Conservation (phyloP, 23 red algal species). For the Cyanidium caldarium region DNA sequence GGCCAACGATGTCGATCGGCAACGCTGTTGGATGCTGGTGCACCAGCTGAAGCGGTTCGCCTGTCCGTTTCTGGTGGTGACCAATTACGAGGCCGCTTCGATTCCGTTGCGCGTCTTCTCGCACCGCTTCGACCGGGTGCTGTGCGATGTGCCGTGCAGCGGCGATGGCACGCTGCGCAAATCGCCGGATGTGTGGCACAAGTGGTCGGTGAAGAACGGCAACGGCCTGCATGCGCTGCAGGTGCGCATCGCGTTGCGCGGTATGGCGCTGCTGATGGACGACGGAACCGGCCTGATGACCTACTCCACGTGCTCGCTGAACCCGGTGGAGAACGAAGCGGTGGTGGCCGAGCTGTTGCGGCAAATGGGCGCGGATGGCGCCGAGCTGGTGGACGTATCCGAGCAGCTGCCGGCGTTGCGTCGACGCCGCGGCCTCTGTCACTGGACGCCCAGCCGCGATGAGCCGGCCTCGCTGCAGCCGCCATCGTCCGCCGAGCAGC, state of each 20-base stretch:
- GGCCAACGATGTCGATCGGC: conserved; percentile 80
- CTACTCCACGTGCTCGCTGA: conserved; percentile 86
- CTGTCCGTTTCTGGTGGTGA: conserved; percentile 53
- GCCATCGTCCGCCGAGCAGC: conserved; percentile 38
- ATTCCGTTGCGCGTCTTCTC: neutral
- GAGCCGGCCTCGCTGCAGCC: conserved; percentile 31
- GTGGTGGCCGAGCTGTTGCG: conserved; percentile 61
- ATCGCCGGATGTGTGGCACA: conserved; percentile 64
- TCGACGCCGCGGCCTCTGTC: conserved; percentile 35
- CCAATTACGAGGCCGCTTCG: conserved; percentile 68
- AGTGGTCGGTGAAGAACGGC: conserved; percentile 46
- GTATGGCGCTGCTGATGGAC: conserved; percentile 41
- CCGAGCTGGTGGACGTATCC: conserved; percentile 35
- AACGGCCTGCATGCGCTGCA: conserved; percentile 64
- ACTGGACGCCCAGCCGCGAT: conserved; percentile 13
- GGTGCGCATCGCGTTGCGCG: conserved; percentile 45
- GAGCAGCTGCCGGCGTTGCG: conserved; percentile 27
- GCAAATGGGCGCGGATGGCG: conserved; percentile 2
- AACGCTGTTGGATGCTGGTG: conserved; percentile 76
- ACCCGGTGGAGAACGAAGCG: conserved; percentile 94
- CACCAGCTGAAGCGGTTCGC: conserved; percentile 80
- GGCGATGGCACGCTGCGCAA: conserved; percentile 94
- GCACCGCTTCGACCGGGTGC: conserved; percentile 50
- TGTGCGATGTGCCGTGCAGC: conserved; percentile 89
- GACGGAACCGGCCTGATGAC: conserved; percentile 32